phyloP scores from a whole-genome alignment of 2,329 filamentous ascomycete species.

The Alternaria angustiovoidea region DNA sequence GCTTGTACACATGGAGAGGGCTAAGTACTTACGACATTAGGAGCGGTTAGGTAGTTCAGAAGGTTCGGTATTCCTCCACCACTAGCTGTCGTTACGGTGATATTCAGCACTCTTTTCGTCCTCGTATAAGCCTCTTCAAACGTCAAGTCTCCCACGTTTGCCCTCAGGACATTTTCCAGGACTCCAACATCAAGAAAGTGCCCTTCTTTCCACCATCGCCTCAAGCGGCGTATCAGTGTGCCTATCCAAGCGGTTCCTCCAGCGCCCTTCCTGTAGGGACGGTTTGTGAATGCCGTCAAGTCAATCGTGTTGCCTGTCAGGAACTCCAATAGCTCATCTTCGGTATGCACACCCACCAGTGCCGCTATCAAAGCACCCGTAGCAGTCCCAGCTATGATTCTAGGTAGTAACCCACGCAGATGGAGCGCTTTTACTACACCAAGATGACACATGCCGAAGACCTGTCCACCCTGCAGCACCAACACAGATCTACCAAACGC shows the following conservation, averaged over 20 bases:
- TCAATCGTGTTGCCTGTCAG: constrained; percentile 83
- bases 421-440: constrained; percentile 90
- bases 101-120: constrained; percentile 88
- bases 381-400: constrained; percentile 90
- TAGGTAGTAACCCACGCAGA: constrained; percentile 78
- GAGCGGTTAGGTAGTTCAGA: constrained; percentile 90
- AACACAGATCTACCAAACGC: constrained; percentile 87
- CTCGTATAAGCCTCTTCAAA: constrained; percentile 91
- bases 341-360: constrained; percentile 84
- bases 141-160: constrained; percentile 86
- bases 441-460: constrained; percentile 89
- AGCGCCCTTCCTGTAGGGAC: constrained; percentile 31
- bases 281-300: constrained; percentile 75
- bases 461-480: constrained; percentile 87
- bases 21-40: constrained; percentile 77
- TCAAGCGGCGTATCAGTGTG: constrained; percentile 71
- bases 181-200: constrained; percentile 85
- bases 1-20: background rate
- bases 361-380: constrained; percentile 91
- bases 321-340: constrained; percentile 81
- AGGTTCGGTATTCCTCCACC: constrained; percentile 81
- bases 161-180: constrained; percentile 81
- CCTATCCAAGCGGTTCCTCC: constrained; percentile 52
- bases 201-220: constrained; percentile 76
- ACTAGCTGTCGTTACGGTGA: constrained; percentile 81